A percentile compares a stretch with the other conserved stretches of the same genome.
Evolutionary conservation across 805 yeast genomes (phyloP).

Genomic region (Jamesozyma lodderae): DNA sequence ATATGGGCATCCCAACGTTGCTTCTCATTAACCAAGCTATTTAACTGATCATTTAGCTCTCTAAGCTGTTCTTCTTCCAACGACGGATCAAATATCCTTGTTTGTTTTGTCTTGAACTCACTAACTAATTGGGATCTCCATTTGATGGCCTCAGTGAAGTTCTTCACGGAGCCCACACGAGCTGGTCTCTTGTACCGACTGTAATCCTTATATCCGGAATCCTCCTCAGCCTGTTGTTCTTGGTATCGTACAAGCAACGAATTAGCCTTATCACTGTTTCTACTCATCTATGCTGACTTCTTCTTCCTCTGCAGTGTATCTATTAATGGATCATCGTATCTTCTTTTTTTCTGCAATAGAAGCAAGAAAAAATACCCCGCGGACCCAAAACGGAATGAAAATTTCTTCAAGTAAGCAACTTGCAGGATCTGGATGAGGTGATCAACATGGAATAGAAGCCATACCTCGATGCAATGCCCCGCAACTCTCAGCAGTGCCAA

Average conservation of each 20-base stretch:
- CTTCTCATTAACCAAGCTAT: conserved; percentile 56
- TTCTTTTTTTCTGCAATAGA: no score
- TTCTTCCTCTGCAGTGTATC: no score
- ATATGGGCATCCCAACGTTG: conserved; percentile 74
- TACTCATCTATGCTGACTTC: no score
- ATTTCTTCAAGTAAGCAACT: no score
- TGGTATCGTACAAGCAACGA: conserved; percentile 59
- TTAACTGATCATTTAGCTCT: conserved; percentile 66
- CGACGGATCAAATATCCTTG: conserved; percentile 54
- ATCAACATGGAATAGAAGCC: no score
- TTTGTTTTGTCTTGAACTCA: conserved; percentile 54
- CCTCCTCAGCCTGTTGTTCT: conserved; percentile 48
- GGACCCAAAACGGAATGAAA: no score
- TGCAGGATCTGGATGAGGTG: no score
- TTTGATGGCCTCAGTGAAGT: conserved; percentile 56
- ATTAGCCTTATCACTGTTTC: conserved; percentile 70
- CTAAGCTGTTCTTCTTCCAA: conserved; percentile 55
- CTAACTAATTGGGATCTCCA: conserved; percentile 54
- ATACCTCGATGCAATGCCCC: no score
- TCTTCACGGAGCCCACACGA: conserved; percentile 42
- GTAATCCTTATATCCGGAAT: conserved; percentile 46
- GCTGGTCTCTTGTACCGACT: conserved; percentile 54
- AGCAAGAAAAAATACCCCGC: no score
- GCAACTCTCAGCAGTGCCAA: no score
- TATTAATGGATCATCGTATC: no score